These are phyloP conservation scores for Arctostaphylos glauca DNA, from an alignment of 148 eudicot species.

Conservation along the genomic window DNA sequence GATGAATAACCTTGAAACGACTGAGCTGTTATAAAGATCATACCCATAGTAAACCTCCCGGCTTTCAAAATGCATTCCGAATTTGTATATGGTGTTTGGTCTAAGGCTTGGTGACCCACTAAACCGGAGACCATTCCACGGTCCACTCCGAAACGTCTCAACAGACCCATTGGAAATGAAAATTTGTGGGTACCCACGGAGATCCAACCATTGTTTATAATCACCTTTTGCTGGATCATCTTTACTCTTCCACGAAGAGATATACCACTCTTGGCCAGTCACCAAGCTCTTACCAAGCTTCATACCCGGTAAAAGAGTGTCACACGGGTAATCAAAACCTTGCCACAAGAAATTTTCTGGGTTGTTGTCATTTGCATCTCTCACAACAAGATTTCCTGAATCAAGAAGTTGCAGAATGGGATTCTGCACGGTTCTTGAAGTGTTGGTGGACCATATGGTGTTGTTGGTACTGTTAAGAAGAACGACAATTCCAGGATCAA, in stretches of 20 bases:
- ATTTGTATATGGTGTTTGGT: neutral
- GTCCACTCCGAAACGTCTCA: neutral
- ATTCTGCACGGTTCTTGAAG: neutral
- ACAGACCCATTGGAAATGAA: neutral
- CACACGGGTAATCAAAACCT: slow-evolving; percentile 20
- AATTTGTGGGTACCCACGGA: slow-evolving; percentile 10
- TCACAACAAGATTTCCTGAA: neutral
- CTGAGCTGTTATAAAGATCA: slow-evolving; percentile 4
- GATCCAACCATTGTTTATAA: slow-evolving; percentile 8
- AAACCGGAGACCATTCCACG: slow-evolving; percentile 21
- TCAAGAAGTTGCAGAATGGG: neutral
- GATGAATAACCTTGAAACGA: slow-evolving; percentile 10
- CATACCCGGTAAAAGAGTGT: slow-evolving; percentile 17
- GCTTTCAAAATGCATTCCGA: neutral
- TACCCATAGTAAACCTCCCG: slow-evolving; percentile 19
- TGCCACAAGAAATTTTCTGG: neutral
- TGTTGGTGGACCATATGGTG: slow-evolving; percentile 24
- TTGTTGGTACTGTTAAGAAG: neutral
- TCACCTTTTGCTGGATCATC: slow-evolving; percentile 12
- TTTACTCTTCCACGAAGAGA: slow-evolving; percentile 18
- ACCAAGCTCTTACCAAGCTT: slow-evolving; percentile 16
- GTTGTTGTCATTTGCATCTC: neutral
- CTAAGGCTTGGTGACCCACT: slow-evolving; percentile 5
- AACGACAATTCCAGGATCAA: slow-evolving; percentile 6
- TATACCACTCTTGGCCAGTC: neutral